Percentiles rank a stretch among this genome's conserved stretches.
Evolutionary conservation across 192 early-diverging fungal genomes (phyloP).

Genomic region (Phycomyces blakesleeanus): DNA sequence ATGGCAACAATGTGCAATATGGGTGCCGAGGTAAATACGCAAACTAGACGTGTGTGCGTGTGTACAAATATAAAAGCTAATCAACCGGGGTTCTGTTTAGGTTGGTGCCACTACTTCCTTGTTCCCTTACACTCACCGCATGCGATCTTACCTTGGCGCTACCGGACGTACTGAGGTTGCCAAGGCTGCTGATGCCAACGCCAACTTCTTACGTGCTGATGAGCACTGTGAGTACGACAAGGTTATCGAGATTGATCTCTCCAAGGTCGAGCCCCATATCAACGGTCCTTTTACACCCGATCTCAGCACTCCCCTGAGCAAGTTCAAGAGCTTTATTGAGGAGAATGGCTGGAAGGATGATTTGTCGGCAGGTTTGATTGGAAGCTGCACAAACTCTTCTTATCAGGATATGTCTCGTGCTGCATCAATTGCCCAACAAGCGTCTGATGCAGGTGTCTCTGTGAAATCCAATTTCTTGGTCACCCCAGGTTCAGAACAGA

Average conservation of each 20-base stretch:
- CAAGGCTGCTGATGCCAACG: slow-evolving; percentile 60
- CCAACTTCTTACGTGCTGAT: slow-evolving; percentile 66
- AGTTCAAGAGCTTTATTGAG: slow-evolving; percentile 73
- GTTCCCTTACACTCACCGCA: slow-evolving; percentile 86
- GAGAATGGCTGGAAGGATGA: slow-evolving; percentile 87
- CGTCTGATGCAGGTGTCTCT: slow-evolving; percentile 69
- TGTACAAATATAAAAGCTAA: neutral
- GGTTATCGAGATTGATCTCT: slow-evolving; percentile 90
- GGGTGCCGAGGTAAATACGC: slow-evolving; percentile 77
- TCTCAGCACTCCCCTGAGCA: slow-evolving; percentile 84
- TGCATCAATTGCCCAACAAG: slow-evolving; percentile 85
- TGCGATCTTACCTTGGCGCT: slow-evolving; percentile 83
- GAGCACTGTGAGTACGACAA: slow-evolving; percentile 83
- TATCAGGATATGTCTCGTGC: slow-evolving; percentile 96
- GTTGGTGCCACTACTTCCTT: slow-evolving; percentile 96
- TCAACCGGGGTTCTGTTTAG: slow-evolving; percentile 8
- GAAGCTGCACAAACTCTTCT: slow-evolving; percentile 95
- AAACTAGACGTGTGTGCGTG: too few relatives aligned
- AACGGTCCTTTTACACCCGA: slow-evolving; percentile 99
- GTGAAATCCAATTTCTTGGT: slow-evolving; percentile 84
- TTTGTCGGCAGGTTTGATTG: slow-evolving; percentile 88
- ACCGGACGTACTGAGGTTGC: slow-evolving; percentile 80
- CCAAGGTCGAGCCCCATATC: slow-evolving; percentile 89
- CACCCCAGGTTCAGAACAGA: slow-evolving; percentile 97
- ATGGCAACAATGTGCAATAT: slow-evolving; percentile 99